A percentile compares a stretch with the other conserved stretches of the same genome.
Evolutionary conservation across 2,329 filamentous ascomycete genomes (phyloP).

Genomic region (Dothistroma septosporum): DNA sequence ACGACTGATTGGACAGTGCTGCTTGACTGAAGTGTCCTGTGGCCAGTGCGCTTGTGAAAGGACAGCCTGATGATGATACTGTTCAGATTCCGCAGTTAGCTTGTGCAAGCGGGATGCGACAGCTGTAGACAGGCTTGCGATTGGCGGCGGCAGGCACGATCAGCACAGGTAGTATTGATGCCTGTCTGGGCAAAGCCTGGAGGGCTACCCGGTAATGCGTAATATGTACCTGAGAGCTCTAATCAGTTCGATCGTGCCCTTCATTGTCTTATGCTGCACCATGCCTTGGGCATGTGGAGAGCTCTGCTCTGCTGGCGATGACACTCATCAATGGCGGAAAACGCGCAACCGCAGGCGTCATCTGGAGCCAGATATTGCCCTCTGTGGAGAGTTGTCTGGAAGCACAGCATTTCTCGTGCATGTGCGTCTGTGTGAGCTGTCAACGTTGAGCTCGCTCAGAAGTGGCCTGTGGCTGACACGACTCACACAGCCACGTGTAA

Average conservation of each 20-base stretch:
- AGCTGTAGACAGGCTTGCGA: constrained; percentile 1
- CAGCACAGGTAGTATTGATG: not conserved
- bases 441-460: constrained; percentile 10
- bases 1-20: constrained; percentile 9
- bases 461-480: constrained; percentile 8
- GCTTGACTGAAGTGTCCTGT: constrained; percentile 6
- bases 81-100: constrained; percentile 10
- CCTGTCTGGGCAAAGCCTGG: not conserved
- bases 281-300: not conserved
- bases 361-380: not conserved
- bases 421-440: constrained; percentile 20
- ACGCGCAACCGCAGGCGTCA: not conserved
- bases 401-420: constrained; percentile 11
- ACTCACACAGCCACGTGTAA: constrained; percentile 19
- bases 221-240: not conserved
- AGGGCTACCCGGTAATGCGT: constrained; percentile 6
- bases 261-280: not conserved
- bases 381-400: not conserved
- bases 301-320: not conserved
- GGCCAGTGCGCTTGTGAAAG: constrained; percentile 13
- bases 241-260: not conserved
- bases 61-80: constrained; percentile 9
- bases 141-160: constrained; percentile 2
- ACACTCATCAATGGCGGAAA: not conserved
- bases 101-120: constrained; percentile 10